Percentiles rank a stretch among this genome's conserved stretches.
phyloP scores from a whole-genome alignment of 768 basidiomycete species.

The Calocera viscosa region DNA sequence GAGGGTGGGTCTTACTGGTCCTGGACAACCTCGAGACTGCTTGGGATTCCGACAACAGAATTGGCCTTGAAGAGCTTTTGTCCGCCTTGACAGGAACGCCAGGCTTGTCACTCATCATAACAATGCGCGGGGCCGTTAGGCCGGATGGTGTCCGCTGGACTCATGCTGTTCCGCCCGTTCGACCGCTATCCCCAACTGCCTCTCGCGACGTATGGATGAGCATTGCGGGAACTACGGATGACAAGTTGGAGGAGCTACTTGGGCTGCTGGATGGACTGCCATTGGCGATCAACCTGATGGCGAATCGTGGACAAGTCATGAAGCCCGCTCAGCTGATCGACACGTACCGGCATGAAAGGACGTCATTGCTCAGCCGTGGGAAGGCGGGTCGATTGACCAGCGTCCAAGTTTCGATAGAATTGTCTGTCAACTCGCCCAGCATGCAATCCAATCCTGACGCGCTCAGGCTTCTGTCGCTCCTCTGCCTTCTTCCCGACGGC shows the following conservation, averaged over 20 bases:
- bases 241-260: constrained; percentile 3
- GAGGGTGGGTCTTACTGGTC: constrained; percentile 25
- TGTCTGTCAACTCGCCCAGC: constrained; percentile 19
- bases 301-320: neutral
- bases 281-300: neutral
- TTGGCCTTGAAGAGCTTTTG: constrained; percentile 22
- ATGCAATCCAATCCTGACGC: constrained; percentile 21
- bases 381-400: constrained; percentile 14
- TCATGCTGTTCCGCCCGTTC: neutral
- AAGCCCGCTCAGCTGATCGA: neutral
- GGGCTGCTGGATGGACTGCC: neutral
- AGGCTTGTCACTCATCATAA: constrained; percentile 26
- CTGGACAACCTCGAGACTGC: constrained; percentile 35
- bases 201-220: constrained; percentile 21
- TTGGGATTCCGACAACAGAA: constrained; percentile 24
- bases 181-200: constrained; percentile 13
- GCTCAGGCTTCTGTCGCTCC: constrained; percentile 18
- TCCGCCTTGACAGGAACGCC: constrained; percentile 20
- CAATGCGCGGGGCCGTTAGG: constrained; percentile 23
- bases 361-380: neutral
- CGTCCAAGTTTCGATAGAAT: constrained; percentile 19
- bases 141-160: constrained; percentile 12
- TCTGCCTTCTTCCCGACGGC: constrained; percentile 24
- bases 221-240: constrained; percentile 16
- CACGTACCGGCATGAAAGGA: neutral